Evolutionary conservation across 2,329 filamentous ascomycete genomes (phyloP), one percentile per base, ranked within the genome.

Genomic region (Penicillium sp.): DNA sequence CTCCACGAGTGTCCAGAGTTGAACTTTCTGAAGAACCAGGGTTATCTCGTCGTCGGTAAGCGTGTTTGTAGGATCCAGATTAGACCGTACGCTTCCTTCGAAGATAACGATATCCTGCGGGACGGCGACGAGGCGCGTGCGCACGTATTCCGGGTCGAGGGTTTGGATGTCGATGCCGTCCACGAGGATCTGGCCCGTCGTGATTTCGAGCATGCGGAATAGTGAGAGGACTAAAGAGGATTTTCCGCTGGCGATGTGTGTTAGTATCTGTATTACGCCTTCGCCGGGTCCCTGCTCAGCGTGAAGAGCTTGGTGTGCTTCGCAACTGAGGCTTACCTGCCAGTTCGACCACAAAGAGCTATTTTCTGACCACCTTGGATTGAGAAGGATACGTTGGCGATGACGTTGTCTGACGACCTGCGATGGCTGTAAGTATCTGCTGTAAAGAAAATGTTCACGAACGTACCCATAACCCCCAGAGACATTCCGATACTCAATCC

Each of bases 201-300:
- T 54, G 6, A 75, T 68, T 44, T 75, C 73, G 5, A 70, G 67
- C 0, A 74, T 58, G 41, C 70, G 70, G 19, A 75, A 64, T 8
- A 75, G 66, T 1, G 69, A 67, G 23, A 67, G 31, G 3, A 70
- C 35, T 3, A 72, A 45, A 3, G 70, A 70, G 23, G 60, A 64
- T 51, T 75, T 75, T 4, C 70, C 71, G 47, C 46, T 48, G 21
- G 21, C 5, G 13, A 5, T 5, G 8, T 1, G 3, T 5, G 46
- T 23, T 29, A 48, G 21, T 48, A 1, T 3, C n/a, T 47, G 6
- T 46, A n/a, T n/a, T n/a, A 7, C 15, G 6, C 7, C 6, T 47
- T 21, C 5, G 45, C 45, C n/a, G n/a, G 21, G n/a, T 47, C 21
- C 7, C 8, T 26, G 26, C 26, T 5, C 26, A 46, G 4, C n/a